Base-by-base conservation (phyloP, 106 monocot species). In the Allium cepa region DNA sequence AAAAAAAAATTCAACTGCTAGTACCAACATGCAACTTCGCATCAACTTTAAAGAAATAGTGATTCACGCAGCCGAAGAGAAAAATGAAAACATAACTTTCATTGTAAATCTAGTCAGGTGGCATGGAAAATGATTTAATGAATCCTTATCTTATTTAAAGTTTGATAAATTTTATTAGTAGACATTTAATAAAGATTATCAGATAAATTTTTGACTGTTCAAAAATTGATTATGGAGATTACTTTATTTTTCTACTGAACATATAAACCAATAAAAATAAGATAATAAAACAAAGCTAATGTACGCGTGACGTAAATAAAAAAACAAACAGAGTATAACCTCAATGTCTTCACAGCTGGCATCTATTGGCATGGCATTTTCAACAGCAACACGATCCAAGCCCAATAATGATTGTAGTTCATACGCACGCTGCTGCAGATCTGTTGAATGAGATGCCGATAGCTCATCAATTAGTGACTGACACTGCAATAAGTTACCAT, bases 321-420 rank as follows among this genome's bases (percentile, higher is more conserved):
- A 53, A 53, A 53, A 66, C 49, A 51, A 50, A 51, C 16, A 16
- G 7, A 10, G 47, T 70, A 51, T 61, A 59, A 92, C 97, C 92
- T 97, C 92, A 75, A 97, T 89, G 70, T 97, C 97, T 89, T 97
- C 97, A 76, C 97, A 97, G 80, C 97, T 97, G 26, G 97, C 97
- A 84, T 97, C 97, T 66, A 69, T 67, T 11, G 97, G 97, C 84
- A 97, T 84, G 57, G 83, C 77, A 77, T 22, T 82, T 75, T 92
- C 89, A 62, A 90, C 72, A 69, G 82, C 80, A 75, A 65, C 71
- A 65, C 67, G 66, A 69, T 92, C 80, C 64, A 97, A 77, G 45
- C 78, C 63, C 58, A 92, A 74, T 45, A 92, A 79, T 18, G 89
- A 88, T 75, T 97, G 89, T 45, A 97, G 74, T 49, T 97, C 97